A percentile compares a stretch with the other conserved stretches of the same genome.
Evolutionary conservation across 1,284 basidiomycete species (phyloP).

Genomic region (Puccinia hordei): DNA sequence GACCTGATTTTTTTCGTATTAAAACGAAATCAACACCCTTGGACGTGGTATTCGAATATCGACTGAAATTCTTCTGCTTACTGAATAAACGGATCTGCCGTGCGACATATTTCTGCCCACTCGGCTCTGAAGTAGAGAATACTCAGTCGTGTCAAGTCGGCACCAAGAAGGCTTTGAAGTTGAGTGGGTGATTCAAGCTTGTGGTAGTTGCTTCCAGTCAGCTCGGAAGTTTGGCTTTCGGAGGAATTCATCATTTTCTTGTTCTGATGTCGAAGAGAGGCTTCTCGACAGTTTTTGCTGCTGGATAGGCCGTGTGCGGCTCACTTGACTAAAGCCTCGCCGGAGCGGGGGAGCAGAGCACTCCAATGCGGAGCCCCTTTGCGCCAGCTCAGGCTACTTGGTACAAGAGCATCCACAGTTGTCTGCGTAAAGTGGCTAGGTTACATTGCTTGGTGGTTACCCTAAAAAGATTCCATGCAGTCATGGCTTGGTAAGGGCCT

Average conservation of each 20-base stretch:
- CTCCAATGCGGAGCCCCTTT: no score
- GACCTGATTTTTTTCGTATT: not conserved
- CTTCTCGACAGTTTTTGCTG: no score
- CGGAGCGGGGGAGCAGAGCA: no score
- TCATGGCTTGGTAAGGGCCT: no score
- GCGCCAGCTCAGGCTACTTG: no score
- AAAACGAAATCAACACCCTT: not conserved
- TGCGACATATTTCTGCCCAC: constrained; percentile 82
- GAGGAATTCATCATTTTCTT: not conserved
- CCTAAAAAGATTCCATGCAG: no score
- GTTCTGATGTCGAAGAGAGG: no score
- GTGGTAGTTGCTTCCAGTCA: constrained; percentile 24
- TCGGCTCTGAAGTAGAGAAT: constrained; percentile 89
- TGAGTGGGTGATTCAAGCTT: constrained; percentile 68
- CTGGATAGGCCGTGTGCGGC: no score
- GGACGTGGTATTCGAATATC: constrained; percentile 69
- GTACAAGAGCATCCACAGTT: no score
- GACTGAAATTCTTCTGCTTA: constrained; percentile 66
- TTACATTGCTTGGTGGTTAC: no score
- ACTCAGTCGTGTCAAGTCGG: constrained; percentile 75
- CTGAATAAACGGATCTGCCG: constrained; percentile 14
- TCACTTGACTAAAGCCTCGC: no score
- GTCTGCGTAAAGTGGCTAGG: no score
- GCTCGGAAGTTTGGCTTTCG: not conserved
- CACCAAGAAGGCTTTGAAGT: constrained; percentile 73